Percentiles rank a stretch among this genome's conserved stretches.
Conservation (phyloP, 768 basidiomycete genomes). For the Obba rivulosa region DNA sequence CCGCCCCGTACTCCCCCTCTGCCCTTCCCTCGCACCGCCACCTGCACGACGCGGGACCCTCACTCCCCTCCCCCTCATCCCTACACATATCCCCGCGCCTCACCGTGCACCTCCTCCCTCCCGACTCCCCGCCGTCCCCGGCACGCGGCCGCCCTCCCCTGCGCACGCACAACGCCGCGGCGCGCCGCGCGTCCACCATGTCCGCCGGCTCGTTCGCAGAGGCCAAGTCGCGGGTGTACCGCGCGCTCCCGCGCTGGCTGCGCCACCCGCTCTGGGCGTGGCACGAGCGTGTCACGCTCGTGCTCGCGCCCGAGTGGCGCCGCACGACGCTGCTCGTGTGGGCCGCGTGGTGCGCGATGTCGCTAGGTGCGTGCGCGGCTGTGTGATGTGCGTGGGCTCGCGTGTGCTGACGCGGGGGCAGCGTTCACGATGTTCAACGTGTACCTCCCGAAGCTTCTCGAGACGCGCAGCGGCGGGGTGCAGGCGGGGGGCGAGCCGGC, state of each 20-base stretch:
- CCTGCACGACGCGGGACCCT: background rate
- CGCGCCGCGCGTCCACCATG: background rate
- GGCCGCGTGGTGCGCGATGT: constrained; percentile 71
- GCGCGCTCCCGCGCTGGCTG: constrained; percentile 47
- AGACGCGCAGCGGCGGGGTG: constrained; percentile 38
- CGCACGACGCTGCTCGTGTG: constrained; percentile 76
- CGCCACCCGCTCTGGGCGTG: constrained; percentile 61
- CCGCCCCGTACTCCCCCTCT: background rate
- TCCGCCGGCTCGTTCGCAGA: constrained; percentile 36
- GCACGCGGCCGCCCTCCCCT: background rate
- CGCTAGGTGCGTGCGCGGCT: constrained; percentile 51
- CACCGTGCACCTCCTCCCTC: background rate
- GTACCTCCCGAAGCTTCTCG: constrained; percentile 81
- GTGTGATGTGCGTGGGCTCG: background rate
- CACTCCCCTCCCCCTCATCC: background rate
- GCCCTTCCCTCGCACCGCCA: background rate
- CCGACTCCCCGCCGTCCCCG: background rate
- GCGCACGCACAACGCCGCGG: constrained; percentile 3
- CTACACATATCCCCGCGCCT: background rate
- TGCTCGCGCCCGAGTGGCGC: constrained; percentile 72
- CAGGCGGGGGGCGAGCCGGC: constrained; percentile 28
- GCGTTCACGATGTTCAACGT: constrained; percentile 94
- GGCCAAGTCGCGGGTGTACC: constrained; percentile 34
- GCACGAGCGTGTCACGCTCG: constrained; percentile 61
- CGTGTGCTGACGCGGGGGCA: constrained; percentile 18